These are phyloP conservation scores for Fraxinus albicans DNA, from an alignment of 305 asterid species.

Conservation along the genomic window DNA sequence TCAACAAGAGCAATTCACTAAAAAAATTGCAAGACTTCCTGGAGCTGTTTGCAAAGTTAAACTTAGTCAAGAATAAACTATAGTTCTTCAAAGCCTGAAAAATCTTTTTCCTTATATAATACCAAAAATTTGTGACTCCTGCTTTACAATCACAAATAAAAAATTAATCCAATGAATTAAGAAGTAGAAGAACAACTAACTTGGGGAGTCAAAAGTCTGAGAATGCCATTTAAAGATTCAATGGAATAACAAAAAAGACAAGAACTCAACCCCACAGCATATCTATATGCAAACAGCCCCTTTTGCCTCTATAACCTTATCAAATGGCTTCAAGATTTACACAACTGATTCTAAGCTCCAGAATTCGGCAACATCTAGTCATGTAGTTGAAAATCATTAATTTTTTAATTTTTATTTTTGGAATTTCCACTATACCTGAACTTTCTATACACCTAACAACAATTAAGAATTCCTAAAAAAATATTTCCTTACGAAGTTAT, in stretches of 20 bases:
- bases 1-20: not conserved
- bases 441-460: not conserved
- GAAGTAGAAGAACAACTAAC: not conserved
- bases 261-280: not conserved
- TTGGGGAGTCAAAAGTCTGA: slow-evolving; percentile 4
- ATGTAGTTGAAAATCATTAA: not conserved
- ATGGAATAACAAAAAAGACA: not conserved
- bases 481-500: not conserved
- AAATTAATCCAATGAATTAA: slow-evolving; percentile 5
- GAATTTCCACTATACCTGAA: not conserved
- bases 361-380: not conserved
- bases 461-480: not conserved
- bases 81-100: not conserved
- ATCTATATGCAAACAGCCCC: not conserved
- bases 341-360: not conserved
- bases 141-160: slow-evolving; percentile 9
- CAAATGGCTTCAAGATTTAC: not conserved
- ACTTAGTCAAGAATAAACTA: slow-evolving; percentile 11
- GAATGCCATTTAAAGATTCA: slow-evolving; percentile 14
- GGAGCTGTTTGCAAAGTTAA: not conserved
- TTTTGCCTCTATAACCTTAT: not conserved
- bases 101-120: not conserved
- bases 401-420: not conserved
- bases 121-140: slow-evolving; percentile 9
- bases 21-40: not conserved